A percentile compares a stretch with the other conserved stretches of the same genome.
phyloP scores from a whole-genome alignment of 225 moss, liverwort and hornwort genomes.

The Physcomitrium patens region DNA sequence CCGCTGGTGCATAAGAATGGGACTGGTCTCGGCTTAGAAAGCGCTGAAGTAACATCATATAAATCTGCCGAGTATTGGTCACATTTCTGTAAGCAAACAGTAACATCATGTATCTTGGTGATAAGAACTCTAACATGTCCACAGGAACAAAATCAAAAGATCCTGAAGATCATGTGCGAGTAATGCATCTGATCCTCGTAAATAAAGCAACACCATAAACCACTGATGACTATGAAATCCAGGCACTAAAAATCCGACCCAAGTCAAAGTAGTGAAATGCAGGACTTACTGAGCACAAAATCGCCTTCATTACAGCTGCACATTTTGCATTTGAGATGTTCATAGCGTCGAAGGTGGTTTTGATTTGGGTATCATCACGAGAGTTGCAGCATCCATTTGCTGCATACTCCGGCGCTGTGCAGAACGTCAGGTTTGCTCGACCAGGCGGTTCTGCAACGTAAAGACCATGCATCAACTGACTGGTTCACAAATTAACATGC shows the following conservation, averaged over 20 bases:
- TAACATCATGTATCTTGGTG: not conserved
- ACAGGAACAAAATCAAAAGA: not conserved
- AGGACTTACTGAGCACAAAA: constrained; percentile 66
- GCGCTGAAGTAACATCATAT: constrained; percentile 44
- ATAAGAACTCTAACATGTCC: not conserved
- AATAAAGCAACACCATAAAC: not conserved
- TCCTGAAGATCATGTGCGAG: not conserved
- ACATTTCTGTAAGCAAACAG: constrained; percentile 63
- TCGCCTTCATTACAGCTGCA: constrained; percentile 60
- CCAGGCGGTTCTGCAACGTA: constrained; percentile 60
- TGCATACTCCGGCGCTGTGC: constrained; percentile 56
- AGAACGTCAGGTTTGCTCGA: constrained; percentile 53
- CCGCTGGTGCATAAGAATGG: constrained; percentile 70
- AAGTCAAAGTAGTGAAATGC: not conserved
- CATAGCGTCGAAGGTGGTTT: constrained; percentile 48
- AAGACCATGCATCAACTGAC: not conserved
- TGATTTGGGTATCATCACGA: constrained; percentile 42
- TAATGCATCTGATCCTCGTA: not conserved
- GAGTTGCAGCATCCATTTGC: constrained; percentile 61
- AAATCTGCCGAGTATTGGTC: constrained; percentile 82
- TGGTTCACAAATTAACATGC: not conserved
- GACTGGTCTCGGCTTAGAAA: constrained; percentile 28
- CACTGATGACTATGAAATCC: not conserved
- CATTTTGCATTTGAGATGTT: constrained; percentile 53
- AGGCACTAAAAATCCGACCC: constrained; percentile 4